Evolutionary conservation across 768 basidiomycete species (phyloP), one percentile per base, ranked within the genome.

Genomic region (Trametes punicea): DNA sequence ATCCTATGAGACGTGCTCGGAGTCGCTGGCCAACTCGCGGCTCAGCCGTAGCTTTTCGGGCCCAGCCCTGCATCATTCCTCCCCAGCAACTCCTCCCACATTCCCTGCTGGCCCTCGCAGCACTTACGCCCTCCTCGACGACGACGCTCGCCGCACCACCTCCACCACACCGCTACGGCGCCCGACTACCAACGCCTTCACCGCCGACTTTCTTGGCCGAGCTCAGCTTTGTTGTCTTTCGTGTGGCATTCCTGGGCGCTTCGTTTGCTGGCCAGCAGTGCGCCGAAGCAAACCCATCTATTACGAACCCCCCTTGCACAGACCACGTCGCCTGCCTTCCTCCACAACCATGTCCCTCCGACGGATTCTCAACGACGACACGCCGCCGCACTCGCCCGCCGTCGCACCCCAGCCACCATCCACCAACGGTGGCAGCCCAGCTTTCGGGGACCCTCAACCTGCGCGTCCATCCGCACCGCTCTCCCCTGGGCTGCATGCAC

Each of bases 321-420:
- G 34, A 50, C 54, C 58, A 53, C 52, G 57, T 59, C 57, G 51
- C 44, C 45, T 49, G 18, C 49, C 41, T 36, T 29, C 46, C 47
- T 55, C 46, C 21, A 55, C 51, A 40, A 64, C 57, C 71, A 90
- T 90, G 88, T 90, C 88, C 47, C 82, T 90, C 70, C 84, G 83
- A 64, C 79, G 82, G 62, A 90, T 90, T 59, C 83, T 90, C 73
- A 90, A 90, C 73, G 83, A 89, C 73, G 84, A 87, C 61, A 64
- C 67, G 13, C 70, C 65, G 23, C 46, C 50, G 33, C 66, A 62
- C 44, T 62, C 45, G 31, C 52, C 63, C 34, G 57, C 61, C 21
- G 71, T 75, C 29, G 73, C 75, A 20, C 69, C 75, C 42, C 57
- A 62, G 33, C 65, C 70, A 53, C 65, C 70, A 20, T 60, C 69